Evolutionary conservation across 345 rosid species (phyloP).

Genomic region (Erodium maritimum): DNA sequence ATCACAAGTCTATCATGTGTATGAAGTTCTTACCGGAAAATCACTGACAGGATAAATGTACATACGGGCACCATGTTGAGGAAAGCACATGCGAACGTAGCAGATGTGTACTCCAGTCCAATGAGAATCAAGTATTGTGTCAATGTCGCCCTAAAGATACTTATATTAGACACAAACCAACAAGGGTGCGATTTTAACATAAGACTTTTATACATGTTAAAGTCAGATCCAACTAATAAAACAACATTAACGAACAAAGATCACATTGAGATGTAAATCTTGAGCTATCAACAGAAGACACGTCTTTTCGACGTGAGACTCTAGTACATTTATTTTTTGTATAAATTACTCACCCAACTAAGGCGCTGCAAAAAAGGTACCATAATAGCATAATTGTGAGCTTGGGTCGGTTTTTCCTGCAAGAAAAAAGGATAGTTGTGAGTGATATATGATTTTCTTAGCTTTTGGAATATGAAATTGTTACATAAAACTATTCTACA

Average conservation of each 20-base stretch:
- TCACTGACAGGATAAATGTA: constrained; percentile 51
- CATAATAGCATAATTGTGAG: constrained; percentile 39
- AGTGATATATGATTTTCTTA: too few species aligned
- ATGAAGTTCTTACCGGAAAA: constrained; percentile 32
- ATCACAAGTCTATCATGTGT: too few species aligned
- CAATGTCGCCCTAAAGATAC: constrained; percentile 36
- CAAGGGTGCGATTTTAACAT: too few species aligned
- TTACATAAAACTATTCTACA: too few species aligned
- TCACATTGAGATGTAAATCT: too few species aligned
- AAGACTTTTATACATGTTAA: too few species aligned
- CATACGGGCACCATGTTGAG: constrained; percentile 52
- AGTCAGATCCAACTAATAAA: background rate
- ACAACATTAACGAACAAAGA: background rate
- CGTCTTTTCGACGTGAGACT: too few species aligned
- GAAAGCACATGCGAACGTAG: constrained; percentile 53
- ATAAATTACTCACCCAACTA: constrained; percentile 37
- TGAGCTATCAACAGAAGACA: too few species aligned
- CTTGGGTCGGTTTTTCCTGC: constrained; percentile 48
- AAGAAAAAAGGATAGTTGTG: constrained; percentile 2
- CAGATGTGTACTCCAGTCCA: constrained; percentile 55
- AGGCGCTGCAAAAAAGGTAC: constrained; percentile 44
- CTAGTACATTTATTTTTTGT: too few species aligned
- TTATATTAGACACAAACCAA: too few species aligned
- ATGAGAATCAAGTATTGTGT: constrained; percentile 49
- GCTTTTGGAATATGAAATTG: too few species aligned